These are phyloP conservation scores for Hypocreales sp. DNA, from an alignment of 2,329 filamentous ascomycete genomes.

Conservation along the genomic window DNA sequence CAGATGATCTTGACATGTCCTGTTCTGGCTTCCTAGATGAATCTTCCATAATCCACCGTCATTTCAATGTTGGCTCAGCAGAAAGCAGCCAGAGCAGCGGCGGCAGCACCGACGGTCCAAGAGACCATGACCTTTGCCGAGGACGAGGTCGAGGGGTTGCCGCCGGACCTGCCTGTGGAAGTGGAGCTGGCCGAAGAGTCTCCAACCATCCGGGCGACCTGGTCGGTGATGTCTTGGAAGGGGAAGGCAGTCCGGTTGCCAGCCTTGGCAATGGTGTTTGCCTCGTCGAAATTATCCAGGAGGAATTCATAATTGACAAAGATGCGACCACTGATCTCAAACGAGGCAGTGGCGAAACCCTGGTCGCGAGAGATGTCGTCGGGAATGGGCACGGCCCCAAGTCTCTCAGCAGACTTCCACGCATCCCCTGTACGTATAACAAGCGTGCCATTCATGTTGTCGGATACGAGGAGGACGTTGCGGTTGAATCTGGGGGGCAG, in stretches of 20 bases:
- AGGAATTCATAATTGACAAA: background rate
- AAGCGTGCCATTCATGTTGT: background rate
- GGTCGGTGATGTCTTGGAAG: background rate
- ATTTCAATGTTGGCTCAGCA: too few relatives aligned
- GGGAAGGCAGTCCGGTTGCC: background rate
- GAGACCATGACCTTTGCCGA: too few relatives aligned
- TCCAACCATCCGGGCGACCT: too few relatives aligned
- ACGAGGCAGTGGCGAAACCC: background rate
- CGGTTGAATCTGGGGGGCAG: background rate
- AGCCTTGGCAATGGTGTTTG: background rate
- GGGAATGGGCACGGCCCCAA: background rate
- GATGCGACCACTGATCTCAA: background rate
- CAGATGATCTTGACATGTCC: too few relatives aligned
- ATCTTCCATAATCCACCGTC: too few relatives aligned
- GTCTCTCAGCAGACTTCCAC: background rate
- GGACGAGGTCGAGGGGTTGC: too few relatives aligned
- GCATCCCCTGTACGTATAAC: background rate
- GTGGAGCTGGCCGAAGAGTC: too few relatives aligned
- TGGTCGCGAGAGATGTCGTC: background rate
- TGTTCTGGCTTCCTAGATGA: too few relatives aligned
- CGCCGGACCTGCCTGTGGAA: too few relatives aligned
- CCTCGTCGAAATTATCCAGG: background rate
- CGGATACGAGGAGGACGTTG: background rate
- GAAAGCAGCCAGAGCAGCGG: too few relatives aligned
- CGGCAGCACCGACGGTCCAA: too few relatives aligned